Evolutionary conservation across 345 rosid genomes (phyloP), one percentile per base, ranked within the genome.

Genomic region (Lumnitzera littorea): DNA sequence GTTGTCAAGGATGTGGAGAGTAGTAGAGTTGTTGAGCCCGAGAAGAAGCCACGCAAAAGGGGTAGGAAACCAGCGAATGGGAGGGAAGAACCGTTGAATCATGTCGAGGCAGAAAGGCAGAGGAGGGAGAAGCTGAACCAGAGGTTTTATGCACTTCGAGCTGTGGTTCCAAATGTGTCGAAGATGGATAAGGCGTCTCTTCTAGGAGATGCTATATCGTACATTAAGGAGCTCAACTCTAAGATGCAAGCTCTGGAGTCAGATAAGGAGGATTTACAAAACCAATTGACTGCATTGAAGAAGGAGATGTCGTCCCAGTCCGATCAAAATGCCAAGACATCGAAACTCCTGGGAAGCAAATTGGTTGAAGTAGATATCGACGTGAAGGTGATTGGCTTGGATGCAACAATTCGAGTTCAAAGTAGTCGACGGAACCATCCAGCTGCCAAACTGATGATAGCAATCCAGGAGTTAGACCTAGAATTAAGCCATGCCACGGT

Each of bases 141-240:
- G 67, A 79, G 76, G 70, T 88, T 91, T 61, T 91, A 91, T 23
- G 81, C 97, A 0, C 61, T 91, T 23, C 73, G 97, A 70, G 96
- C 91, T 25, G 89, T 88, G 62, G 97, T 91, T 59, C 97, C 97
- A 12, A 88, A 86, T 31, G 94, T 91, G 2, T 91, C 97, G 0
- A 91, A 91, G 70, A 91, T 91, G 98, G 98, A 91, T 46, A 91
- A 91, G 63, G 98, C 98, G 25, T 91, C 98, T 14, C 84, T 91
- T 11, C 82, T 91, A 0, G 96, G 86, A 43, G 97, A 91, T 52
- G 96, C 96, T 0, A 88, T 88, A 17, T 71, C 96, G 2, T 91
- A 91, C 61, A 91, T 91, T 36, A 81, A 79, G 16, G 98, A 91
- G 78, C 94, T 91, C 15, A 84, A 61, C 50, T 12, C 67, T 6